These are phyloP conservation scores for Curvularia sp. DNA, from an alignment of 2,329 filamentous ascomycete genomes.

Conservation along the genomic window DNA sequence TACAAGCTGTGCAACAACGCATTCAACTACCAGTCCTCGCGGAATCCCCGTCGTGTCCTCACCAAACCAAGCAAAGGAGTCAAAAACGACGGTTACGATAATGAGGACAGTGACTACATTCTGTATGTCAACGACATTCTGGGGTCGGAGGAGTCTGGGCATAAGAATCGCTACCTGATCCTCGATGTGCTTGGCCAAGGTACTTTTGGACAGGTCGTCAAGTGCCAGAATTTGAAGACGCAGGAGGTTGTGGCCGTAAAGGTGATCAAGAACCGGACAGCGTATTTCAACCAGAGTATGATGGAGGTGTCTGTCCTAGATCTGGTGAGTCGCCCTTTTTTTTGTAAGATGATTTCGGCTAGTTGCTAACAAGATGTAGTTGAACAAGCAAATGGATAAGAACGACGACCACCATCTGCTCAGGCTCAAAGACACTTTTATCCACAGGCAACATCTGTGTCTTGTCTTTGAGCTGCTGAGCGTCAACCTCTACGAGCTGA, in stretches of 20 bases:
- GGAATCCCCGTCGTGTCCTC: conserved; percentile 91
- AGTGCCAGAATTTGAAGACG: conserved; percentile 97
- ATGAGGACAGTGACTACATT: conserved; percentile 99
- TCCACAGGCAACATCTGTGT: conserved; percentile 95
- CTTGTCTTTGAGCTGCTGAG: conserved; percentile 95
- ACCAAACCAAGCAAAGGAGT: conserved; percentile 98
- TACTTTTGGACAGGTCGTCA: conserved; percentile 98
- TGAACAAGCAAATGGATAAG: conserved; percentile 98
- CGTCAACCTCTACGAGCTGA: conserved; percentile 97
- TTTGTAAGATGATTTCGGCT: conserved; percentile 1
- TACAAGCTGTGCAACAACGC: conserved; percentile 98
- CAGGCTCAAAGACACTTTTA: conserved; percentile 95
- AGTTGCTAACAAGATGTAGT: conserved; percentile 57
- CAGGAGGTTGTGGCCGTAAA: conserved; percentile 99
- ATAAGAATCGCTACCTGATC: conserved; percentile 99
- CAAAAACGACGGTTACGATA: conserved; percentile 99
- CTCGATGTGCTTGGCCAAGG: conserved; percentile 96
- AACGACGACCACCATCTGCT: conserved; percentile 98
- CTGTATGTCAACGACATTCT: conserved; percentile 98
- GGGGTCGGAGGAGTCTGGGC: conserved; percentile 95
- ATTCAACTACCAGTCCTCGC: conserved; percentile 98
- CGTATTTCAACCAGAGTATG: conserved; percentile 99
- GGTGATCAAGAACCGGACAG: conserved; percentile 98
- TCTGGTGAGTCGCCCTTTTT: conserved; percentile 65
- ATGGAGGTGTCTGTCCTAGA: conserved; percentile 99